A percentile compares a stretch with the other conserved stretches of the same genome.
phyloP scores from a whole-genome alignment of 2,329 filamentous ascomycete species.

The Epichloe sylvatica region DNA sequence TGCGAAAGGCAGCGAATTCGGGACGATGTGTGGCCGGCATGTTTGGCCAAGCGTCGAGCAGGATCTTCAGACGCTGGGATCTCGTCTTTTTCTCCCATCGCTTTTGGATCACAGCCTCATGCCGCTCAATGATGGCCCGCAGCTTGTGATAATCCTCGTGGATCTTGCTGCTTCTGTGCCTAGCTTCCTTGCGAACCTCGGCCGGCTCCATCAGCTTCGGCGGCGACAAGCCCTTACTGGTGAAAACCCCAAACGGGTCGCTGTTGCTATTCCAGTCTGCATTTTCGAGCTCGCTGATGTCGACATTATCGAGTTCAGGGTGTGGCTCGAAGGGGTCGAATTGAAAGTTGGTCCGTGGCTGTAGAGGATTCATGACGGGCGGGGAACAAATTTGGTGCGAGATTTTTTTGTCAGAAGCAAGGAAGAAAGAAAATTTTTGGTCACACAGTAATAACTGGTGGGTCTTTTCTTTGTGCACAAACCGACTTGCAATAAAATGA shows the following conservation, averaged over 20 bases:
- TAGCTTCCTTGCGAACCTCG: slow-evolving; percentile 7
- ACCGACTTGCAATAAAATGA: no score
- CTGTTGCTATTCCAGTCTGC: slow-evolving; percentile 1
- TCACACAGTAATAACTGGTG: no score
- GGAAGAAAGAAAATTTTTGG: no score
- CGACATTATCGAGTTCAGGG: background rate
- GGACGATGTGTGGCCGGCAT: slow-evolving; percentile 38
- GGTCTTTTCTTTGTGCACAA: no score
- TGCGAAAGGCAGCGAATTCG: slow-evolving; percentile 30
- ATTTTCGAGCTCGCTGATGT: background rate
- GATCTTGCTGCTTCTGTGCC: slow-evolving; percentile 13
- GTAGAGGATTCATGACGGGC: slow-evolving; percentile 1
- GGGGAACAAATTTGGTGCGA: no score
- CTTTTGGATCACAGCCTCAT: slow-evolving; percentile 36
- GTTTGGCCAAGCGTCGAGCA: slow-evolving; percentile 34
- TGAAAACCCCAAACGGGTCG: slow-evolving; percentile 1
- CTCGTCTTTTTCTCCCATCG: slow-evolving; percentile 41
- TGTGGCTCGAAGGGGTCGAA: slow-evolving; percentile 5
- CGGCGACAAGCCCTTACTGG: slow-evolving; percentile 1
- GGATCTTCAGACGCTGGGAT: slow-evolving; percentile 28
- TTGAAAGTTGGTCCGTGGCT: background rate
- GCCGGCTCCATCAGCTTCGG: slow-evolving; percentile 1
- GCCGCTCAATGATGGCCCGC: slow-evolving; percentile 30
- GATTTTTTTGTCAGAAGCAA: no score
- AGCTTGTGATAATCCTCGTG: slow-evolving; percentile 23